Base-by-base conservation (phyloP, 768 basidiomycete genomes). In the Lyophyllum atratum region DNA sequence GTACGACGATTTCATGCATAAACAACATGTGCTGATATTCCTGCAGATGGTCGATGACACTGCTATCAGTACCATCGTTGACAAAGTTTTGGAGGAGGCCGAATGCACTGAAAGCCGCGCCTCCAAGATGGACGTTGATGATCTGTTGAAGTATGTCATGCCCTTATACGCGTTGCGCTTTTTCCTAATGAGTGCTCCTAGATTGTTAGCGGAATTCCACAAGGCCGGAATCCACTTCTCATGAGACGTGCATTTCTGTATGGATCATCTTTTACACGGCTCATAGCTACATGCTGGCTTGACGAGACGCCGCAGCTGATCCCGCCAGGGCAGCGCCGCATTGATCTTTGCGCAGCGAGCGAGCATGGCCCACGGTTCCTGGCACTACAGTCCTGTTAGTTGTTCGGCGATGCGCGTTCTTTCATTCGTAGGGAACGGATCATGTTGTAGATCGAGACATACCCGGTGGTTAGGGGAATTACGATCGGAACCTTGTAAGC, bases 41-140 rank as follows among this genome's bases (percentile, higher is more conserved):
- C 19, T 31, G 62, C 31, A 86, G 64, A 74, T 90, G 31, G 84
- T 89, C 45, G 88, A 91, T 55, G 82, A 83, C 45, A 76, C 85
- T 21, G 75, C 85, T 49, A 92, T 95, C 70, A 86, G 85, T 67
- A 71, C 74, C 22, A 81, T 85, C 49, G 81, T 95, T 4, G 90
- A 95, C 57, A 77, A 83, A 60, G 85, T 95, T 48, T 74, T 96
- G 21, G 72, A 76, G 6, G 85, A 90, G 50, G 85, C 85, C 4
- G 89, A 84, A 0, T 87, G 85, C 65, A 81, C 85, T 19, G 90
- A 95, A 50, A 84, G 80, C 49, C 84, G 95, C 44, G 93, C 92
- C 1, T 85, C 93, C 2, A 98, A 98, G 72, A 95, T 98, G 94
- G 85, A 89, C 55, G 80, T 97, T 11, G 90, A 96, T 62, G 95